Evolutionary conservation across 2,329 filamentous ascomycete genomes (phyloP), one percentile per base, ranked within the genome.

Genomic region (Hortaea werneckii): DNA sequence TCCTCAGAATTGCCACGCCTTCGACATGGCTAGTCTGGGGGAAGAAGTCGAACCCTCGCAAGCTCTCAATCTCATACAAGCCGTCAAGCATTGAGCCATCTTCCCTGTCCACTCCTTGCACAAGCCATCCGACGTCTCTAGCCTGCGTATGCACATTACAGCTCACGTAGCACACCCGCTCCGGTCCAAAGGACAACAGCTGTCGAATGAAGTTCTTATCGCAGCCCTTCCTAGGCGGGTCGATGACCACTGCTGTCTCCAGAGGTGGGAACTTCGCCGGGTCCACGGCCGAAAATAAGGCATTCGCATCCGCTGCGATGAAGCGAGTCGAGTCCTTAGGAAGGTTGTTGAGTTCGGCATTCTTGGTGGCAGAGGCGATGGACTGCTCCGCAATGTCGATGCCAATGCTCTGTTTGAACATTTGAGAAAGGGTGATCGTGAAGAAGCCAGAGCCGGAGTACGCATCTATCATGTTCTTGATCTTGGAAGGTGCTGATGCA

Each of bases 61-160:
- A 67, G 61, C 85, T 94, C 74, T 96, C 90, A 62, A 98, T 85
- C 65, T 83, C 79, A 67, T 95, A 98, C 46, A 61, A 58, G 7
- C 63, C 66, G 41, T 68, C 65, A 10, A 50, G 41, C 4, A 44
- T 44, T 50, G 29, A 45, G 49, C 26, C 64, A 53, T 56, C 70
- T 58, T 13, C 51, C 32, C 8, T n/a, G 9, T 35, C 32, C 32
- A n/a, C 32, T 0, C 89, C 88, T 32, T 83, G 76, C 1, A 96
- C 87, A 58, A 98, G 68, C 50, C 90, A 79, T 0, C 89, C 92
- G 1, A 98, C 82, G 66, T 98, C 92, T 44, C 92, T 73, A 10
- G 92, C 92, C 74, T 96, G 92, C 6, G 90, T 96, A 63, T 98
- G 92, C 53, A 98, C 92, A 60, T 98, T 98, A 59, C 92, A 98